Conservation (phyloP, 805 yeast genomes). For the Pichia nanzhaoensis region DNA sequence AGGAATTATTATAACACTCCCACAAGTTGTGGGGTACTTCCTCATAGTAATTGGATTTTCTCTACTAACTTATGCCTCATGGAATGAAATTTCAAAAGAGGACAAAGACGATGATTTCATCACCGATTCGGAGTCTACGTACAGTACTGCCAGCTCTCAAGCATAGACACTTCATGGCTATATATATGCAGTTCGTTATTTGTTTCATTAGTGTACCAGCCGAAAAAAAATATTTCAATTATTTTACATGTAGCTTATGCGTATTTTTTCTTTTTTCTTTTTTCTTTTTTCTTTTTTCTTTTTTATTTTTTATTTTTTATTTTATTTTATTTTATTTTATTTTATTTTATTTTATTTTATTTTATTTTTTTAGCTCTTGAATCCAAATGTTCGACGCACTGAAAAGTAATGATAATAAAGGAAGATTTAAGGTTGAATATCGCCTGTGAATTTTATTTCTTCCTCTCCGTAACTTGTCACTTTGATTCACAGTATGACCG, state of each 20-base stretch:
- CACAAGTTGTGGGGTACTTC: conserved; percentile 62
- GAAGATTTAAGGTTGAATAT: not conserved
- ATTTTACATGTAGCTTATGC: not conserved
- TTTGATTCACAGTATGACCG: conserved; percentile 8
- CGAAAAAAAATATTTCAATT: no score
- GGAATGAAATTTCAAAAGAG: conserved; percentile 50
- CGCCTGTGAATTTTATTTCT: not conserved
- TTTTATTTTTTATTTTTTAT: no score
- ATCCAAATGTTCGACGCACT: no score
- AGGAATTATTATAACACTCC: conserved; percentile 46
- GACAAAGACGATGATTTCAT: conserved; percentile 31
- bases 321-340: no score
- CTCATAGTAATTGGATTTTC: conserved; percentile 65
- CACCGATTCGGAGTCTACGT: conserved; percentile 29
- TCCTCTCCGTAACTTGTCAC: not conserved
- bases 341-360: no score
- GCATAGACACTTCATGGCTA: no score
- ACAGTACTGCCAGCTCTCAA: conserved; percentile 17
- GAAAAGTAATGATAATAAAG: not conserved
- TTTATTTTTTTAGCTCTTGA: no score
- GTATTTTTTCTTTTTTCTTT: not conserved
- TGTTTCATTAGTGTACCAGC: no score
- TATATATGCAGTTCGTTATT: not conserved
- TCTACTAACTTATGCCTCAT: conserved; percentile 55
- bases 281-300: not conserved